phyloP scores from a whole-genome alignment of 352 stramenopile genomes.

The Pythium monospermum region DNA sequence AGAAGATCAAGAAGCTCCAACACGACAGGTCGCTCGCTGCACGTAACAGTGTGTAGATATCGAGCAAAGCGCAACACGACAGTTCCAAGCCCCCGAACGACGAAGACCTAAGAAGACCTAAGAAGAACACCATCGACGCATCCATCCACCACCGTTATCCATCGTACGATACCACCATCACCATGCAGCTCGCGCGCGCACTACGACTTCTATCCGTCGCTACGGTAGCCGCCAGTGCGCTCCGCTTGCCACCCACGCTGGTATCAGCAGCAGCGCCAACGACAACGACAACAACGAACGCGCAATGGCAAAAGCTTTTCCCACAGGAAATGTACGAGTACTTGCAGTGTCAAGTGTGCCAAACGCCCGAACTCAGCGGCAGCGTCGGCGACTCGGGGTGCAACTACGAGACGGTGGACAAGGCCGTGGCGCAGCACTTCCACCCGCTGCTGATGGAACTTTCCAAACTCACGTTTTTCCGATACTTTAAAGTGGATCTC shows the following conservation, averaged over 20 bases:
- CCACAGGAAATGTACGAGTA: conserved; percentile 70
- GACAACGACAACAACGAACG: not conserved
- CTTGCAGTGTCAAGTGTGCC: conserved; percentile 75
- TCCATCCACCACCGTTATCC: no score
- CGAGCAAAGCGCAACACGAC: no score
- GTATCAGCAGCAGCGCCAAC: not conserved
- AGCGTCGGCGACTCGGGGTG: conserved; percentile 81
- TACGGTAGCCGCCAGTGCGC: no score
- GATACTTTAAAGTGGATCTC: conserved; percentile 92
- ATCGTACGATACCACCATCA: not conserved
- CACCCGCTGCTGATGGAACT: conserved; percentile 76
- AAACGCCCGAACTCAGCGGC: conserved; percentile 73
- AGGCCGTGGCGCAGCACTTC: conserved; percentile 76
- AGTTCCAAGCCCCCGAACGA: no score
- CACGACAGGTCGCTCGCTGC: no score
- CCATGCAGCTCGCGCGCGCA: conserved; percentile 1
- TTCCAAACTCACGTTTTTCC: conserved; percentile 86
- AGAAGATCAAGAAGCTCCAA: no score
- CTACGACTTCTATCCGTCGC: not conserved
- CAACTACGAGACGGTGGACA: conserved; percentile 83
- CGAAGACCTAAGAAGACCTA: not conserved
- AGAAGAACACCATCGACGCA: not conserved
- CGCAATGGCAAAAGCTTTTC: conserved; percentile 35
- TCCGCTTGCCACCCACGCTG: not conserved
- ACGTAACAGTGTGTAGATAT: no score